These are phyloP conservation scores for Asterophora lycoperdoides DNA, from an alignment of 768 basidiomycete genomes.

Conservation along the genomic window DNA sequence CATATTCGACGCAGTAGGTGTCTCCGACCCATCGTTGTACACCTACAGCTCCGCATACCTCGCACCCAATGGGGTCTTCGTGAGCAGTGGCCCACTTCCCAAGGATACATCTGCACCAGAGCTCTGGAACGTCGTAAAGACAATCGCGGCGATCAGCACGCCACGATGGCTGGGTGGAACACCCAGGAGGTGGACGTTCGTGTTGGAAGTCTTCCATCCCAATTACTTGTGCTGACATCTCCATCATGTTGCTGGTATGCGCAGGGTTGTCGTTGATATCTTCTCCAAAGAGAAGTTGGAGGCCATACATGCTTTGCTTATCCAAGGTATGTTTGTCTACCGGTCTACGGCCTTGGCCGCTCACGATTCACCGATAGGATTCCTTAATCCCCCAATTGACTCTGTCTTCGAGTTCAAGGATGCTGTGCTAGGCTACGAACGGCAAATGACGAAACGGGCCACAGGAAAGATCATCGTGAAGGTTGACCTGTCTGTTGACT, in stretches of 20 bases:
- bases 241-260: neutral
- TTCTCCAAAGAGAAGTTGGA: slow-evolving; percentile 33
- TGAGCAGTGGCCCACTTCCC: slow-evolving; percentile 49
- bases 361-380: slow-evolving; percentile 27
- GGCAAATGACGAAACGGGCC: slow-evolving; percentile 49
- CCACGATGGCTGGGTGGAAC: slow-evolving; percentile 55
- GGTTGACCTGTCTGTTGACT: slow-evolving; percentile 21
- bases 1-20: slow-evolving; percentile 57
- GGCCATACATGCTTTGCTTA: slow-evolving; percentile 32
- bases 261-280: slow-evolving; percentile 30
- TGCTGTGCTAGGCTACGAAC: slow-evolving; percentile 56
- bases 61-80: slow-evolving; percentile 46
- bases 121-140: slow-evolving; percentile 28
- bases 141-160: slow-evolving; percentile 26
- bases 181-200: slow-evolving; percentile 44
- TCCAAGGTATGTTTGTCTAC: slow-evolving; percentile 32
- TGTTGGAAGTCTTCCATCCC: neutral
- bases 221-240: neutral
- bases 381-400: slow-evolving; percentile 53
- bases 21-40: slow-evolving; percentile 46
- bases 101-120: slow-evolving; percentile 26
- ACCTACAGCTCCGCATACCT: slow-evolving; percentile 48
- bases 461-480: slow-evolving; percentile 67
- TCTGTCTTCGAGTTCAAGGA: slow-evolving; percentile 56
- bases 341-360: too few relatives aligned